These are phyloP conservation scores for Bassia scoparia DNA, from an alignment of 148 eudicot species.

Conservation along the genomic window DNA sequence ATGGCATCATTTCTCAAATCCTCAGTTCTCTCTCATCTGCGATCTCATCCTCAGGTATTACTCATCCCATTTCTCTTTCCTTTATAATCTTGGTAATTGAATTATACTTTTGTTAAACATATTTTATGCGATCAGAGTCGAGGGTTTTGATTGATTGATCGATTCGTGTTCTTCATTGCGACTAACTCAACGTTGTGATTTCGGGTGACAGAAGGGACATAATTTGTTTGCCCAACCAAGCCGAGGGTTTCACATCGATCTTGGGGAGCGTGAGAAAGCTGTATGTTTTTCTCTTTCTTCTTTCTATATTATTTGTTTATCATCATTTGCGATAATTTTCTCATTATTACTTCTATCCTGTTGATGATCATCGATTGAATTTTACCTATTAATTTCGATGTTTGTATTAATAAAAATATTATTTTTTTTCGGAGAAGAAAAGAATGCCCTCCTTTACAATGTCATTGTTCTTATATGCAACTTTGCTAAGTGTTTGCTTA, in stretches of 20 bases:
- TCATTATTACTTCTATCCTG: neutral
- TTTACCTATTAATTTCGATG: neutral
- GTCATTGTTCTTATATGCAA: conserved; percentile 2
- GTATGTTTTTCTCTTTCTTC: conserved; percentile 37
- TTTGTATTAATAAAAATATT: too few relatives aligned
- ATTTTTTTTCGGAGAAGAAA: too few relatives aligned
- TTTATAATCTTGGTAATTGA: neutral
- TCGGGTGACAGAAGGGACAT: conserved; percentile 30
- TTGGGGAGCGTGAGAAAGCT: conserved; percentile 81
- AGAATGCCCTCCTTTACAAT: neutral
- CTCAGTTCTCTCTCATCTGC: conserved; percentile 43
- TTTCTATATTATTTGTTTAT: neutral
- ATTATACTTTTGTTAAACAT: too few relatives aligned
- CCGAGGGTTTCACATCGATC: conserved; percentile 59
- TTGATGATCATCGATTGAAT: neutral
- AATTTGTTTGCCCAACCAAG: conserved; percentile 36
- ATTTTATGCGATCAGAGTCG: too few relatives aligned
- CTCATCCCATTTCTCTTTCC: neutral
- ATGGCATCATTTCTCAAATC: conserved; percentile 66
- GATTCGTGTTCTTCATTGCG: neutral
- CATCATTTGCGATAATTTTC: neutral
- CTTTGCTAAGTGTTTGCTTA: neutral
- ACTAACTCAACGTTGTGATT: neutral
- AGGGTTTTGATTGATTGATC: neutral
- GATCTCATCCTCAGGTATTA: conserved; percentile 55